A percentile compares a stretch with the other conserved stretches of the same genome.
These are phyloP conservation scores for Colletotrichum shisoi DNA, from an alignment of 2,329 filamentous ascomycete genomes.

Conservation along the genomic window DNA sequence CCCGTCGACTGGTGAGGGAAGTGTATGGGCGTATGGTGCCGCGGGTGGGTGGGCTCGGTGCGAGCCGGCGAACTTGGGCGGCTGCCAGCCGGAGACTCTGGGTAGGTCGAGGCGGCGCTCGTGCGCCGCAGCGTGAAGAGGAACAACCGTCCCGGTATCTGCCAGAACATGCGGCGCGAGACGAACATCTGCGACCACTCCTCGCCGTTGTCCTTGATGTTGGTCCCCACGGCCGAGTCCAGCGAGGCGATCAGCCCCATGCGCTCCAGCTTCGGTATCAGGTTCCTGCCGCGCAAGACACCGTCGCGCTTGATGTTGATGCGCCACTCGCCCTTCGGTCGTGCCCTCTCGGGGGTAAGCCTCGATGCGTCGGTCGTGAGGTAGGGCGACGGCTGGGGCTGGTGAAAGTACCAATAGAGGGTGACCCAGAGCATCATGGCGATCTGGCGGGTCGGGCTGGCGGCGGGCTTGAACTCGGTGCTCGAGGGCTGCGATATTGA, in stretches of 20 bases:
- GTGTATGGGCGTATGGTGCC: constrained; percentile 40
- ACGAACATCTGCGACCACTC: constrained; percentile 85
- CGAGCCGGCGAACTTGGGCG: constrained; percentile 61
- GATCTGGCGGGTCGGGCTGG: constrained; percentile 84
- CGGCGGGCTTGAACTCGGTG: constrained; percentile 79
- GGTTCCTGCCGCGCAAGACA: constrained; percentile 82
- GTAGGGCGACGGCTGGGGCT: constrained; percentile 73
- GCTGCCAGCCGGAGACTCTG: constrained; percentile 62
- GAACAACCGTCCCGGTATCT: constrained; percentile 85
- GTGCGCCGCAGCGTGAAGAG: constrained; percentile 81
- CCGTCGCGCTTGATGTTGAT: constrained; percentile 86
- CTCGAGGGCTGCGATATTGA: constrained; percentile 85
- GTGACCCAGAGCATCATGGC: constrained; percentile 97
- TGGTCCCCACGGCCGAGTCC: constrained; percentile 76
- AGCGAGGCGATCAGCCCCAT: constrained; percentile 85
- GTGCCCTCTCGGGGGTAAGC: constrained; percentile 71
- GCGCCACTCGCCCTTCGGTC: constrained; percentile 84
- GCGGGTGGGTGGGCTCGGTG: constrained; percentile 46
- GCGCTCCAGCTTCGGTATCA: constrained; percentile 88
- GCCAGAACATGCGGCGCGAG: constrained; percentile 85
- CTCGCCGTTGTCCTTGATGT: constrained; percentile 66
- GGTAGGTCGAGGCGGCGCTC: constrained; percentile 49
- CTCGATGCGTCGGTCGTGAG: constrained; percentile 70
- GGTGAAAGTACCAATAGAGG: constrained; percentile 97
- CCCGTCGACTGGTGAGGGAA: constrained; percentile 45